Evolutionary conservation across 352 stramenopile genomes (phyloP), one percentile per base, ranked within the genome.

Genomic region (Stephanocyclus meneghinianus): DNA sequence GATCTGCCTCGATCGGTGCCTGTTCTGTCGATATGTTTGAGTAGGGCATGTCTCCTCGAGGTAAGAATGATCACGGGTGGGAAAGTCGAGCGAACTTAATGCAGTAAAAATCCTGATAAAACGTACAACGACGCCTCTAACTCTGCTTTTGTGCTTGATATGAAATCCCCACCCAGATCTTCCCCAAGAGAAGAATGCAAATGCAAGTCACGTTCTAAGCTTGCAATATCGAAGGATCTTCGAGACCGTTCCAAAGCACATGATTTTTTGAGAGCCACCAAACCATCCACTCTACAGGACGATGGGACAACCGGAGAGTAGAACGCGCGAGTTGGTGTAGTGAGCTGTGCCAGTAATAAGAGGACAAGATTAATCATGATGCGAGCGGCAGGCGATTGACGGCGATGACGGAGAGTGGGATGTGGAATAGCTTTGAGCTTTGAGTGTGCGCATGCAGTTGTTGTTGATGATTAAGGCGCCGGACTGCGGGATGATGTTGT

Each of bases 1-100:
- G 55, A 67, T 59, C 67, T 67, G 21, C 67, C 67, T 67, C 53
- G 13, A 57, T 75, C 67, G 42, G 67, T 75, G 26, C 45, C 26
- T 30, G 16, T 16, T 68, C 55, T 75, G 30, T 35, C 55, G 42
- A 53, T 55, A 21, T 55, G 4, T 18, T 55, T 60, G 51, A 30
- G 30, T 18, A 18, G 13, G 29, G 35, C 50, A 1, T 50, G 2
- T 26, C 37, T 32, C 29, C 0, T 51, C 21, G 30, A 11, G 16
- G 13, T 13, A 32, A 40, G 16, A 13, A 44, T 18, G 18, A 50
- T 66, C 26, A 51, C 15, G 16, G 11, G 48, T 51, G 16, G 5
- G 2, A 64, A 40, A 60, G 0, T 35, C 21, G 26, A 60, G 15
- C 30, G 30, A 30, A 60, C 13, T 60, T 29, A 60, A 26, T 30